Evolutionary conservation across 225 moss, liverwort and hornwort species (phyloP).

Genomic region (Ulota crispa): DNA sequence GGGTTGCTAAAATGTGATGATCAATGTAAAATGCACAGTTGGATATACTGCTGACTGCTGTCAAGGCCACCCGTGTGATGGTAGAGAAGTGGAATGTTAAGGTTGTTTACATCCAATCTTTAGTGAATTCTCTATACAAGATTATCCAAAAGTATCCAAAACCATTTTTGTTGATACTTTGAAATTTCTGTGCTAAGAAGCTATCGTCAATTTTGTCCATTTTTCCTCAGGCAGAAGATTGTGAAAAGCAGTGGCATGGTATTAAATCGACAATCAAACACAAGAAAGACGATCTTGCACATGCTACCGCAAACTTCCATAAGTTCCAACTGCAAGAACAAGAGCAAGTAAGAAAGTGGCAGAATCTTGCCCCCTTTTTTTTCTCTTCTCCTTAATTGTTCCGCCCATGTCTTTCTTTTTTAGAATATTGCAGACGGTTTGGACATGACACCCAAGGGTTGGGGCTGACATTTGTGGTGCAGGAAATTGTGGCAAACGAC

Average conservation of each 20-base stretch:
- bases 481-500: slow-evolving; percentile 31
- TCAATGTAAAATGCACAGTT: slow-evolving; percentile 31
- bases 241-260: slow-evolving; percentile 40
- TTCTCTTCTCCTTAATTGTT: slow-evolving; percentile 1
- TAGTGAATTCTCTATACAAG: background rate
- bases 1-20: background rate
- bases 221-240: slow-evolving; percentile 47
- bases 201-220: background rate
- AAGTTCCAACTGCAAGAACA: slow-evolving; percentile 47
- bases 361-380: too few relatives aligned
- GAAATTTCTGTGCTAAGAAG: background rate
- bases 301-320: slow-evolving; percentile 33
- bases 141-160: background rate
- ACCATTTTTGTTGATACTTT: background rate
- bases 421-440: background rate
- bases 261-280: slow-evolving; percentile 44
- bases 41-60: slow-evolving; percentile 61
- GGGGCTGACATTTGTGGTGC: slow-evolving; percentile 13
- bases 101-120: slow-evolving; percentile 33
- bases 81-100: slow-evolving; percentile 64
- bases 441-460: slow-evolving; percentile 9
- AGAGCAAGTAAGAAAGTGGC: slow-evolving; percentile 49
- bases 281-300: slow-evolving; percentile 54
- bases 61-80: slow-evolving; percentile 58
- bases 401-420: background rate